phyloP scores from a whole-genome alignment of 768 basidiomycete species.

The Tubosaeta sp. region DNA sequence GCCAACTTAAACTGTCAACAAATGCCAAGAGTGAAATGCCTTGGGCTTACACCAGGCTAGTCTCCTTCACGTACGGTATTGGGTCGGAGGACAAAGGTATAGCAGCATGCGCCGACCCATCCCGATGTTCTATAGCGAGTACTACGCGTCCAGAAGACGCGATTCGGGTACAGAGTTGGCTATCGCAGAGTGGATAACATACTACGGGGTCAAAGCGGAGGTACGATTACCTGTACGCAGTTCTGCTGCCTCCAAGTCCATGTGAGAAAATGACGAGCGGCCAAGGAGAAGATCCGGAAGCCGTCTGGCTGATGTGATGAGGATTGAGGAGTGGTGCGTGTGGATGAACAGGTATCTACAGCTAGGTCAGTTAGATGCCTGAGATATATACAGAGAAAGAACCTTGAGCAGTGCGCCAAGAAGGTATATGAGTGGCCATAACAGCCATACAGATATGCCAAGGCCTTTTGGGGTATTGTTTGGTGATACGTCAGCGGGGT shows the following conservation, averaged over 20 bases:
- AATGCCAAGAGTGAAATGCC: not conserved
- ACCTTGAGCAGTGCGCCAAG: slow-evolving; percentile 50
- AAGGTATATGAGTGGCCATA: slow-evolving; percentile 47
- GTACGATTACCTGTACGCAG: slow-evolving; percentile 54
- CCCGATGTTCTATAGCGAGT: slow-evolving; percentile 77
- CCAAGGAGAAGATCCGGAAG: slow-evolving; percentile 43
- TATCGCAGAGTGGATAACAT: slow-evolving; percentile 19
- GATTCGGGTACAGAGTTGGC: slow-evolving; percentile 66
- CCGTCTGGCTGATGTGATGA: not conserved
- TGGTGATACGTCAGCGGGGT: slow-evolving; percentile 46
- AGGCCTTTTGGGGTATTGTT: slow-evolving; percentile 37
- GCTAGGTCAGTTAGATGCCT: not conserved
- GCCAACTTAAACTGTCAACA: slow-evolving; percentile 22
- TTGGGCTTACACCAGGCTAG: slow-evolving; percentile 49
- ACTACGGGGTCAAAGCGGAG: not conserved
- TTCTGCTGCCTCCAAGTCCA: slow-evolving; percentile 72
- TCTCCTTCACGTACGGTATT: slow-evolving; percentile 52
- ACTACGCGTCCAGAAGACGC: slow-evolving; percentile 81
- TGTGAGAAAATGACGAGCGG: slow-evolving; percentile 83
- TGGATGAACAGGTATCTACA: slow-evolving; percentile 53
- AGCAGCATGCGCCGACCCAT: slow-evolving; percentile 65
- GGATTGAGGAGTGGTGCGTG: slow-evolving; percentile 50
- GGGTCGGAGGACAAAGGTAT: slow-evolving; percentile 31
- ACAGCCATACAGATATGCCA: slow-evolving; percentile 24
- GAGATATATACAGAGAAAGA: not conserved